Conservation (phyloP, 306 rosid genomes). For the Nissolia schottii region DNA sequence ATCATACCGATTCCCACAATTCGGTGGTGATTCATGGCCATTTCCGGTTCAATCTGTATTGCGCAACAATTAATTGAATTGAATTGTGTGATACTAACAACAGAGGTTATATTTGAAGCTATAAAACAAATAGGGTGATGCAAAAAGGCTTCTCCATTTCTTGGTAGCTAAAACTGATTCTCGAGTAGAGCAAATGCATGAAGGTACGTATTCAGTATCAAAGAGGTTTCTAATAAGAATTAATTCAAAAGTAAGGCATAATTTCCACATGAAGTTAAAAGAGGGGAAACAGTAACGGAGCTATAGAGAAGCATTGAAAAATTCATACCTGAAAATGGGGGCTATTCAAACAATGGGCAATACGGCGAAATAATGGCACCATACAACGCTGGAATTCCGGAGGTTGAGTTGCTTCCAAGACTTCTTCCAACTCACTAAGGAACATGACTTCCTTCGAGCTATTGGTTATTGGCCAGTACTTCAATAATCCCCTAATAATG, state of each 20-base stretch:
- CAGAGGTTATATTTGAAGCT: too few relatives aligned
- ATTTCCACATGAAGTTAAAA: not conserved
- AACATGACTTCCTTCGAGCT: slow-evolving; percentile 85
- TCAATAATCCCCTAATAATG: slow-evolving; percentile 70
- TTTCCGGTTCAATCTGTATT: too few relatives aligned
- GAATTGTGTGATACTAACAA: too few relatives aligned
- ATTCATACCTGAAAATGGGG: slow-evolving; percentile 69
- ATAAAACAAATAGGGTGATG: not conserved
- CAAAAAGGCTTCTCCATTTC: not conserved
- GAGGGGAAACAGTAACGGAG: not conserved
- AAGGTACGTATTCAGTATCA: not conserved
- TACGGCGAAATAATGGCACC: slow-evolving; percentile 65
- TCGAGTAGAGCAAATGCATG: slow-evolving; percentile 14
- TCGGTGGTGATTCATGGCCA: too few relatives aligned
- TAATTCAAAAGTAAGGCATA: not conserved
- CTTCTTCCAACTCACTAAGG: slow-evolving; percentile 76
- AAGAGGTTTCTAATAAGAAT: not conserved
- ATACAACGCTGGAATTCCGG: slow-evolving; percentile 84
- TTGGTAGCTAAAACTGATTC: not conserved
- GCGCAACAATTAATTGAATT: too few relatives aligned
- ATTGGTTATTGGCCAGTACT: slow-evolving; percentile 91
- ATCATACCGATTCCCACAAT: too few relatives aligned
- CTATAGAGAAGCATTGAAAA: slow-evolving; percentile 9
- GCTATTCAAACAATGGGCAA: slow-evolving; percentile 66
- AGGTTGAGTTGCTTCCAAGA: slow-evolving; percentile 74